Evolutionary conservation across 2,329 filamentous ascomycete genomes (phyloP).

Genomic region (Fusarium penzigii): DNA sequence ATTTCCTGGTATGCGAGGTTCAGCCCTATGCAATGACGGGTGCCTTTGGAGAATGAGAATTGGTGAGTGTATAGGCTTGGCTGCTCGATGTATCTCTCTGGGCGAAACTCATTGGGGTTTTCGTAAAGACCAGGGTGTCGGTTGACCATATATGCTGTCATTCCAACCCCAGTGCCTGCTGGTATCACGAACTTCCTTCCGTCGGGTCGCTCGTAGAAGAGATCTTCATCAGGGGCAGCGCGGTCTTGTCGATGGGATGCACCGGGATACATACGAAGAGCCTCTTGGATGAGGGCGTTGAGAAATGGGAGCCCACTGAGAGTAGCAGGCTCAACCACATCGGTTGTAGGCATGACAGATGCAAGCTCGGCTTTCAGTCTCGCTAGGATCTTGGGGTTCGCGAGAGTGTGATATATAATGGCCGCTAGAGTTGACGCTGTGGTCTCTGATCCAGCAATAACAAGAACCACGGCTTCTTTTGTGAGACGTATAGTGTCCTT

Average conservation of each 20-base stretch:
- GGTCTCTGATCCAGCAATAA: slow-evolving; percentile 41
- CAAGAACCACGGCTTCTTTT: slow-evolving; percentile 35
- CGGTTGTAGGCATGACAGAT: slow-evolving; percentile 4
- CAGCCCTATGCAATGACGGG: slow-evolving; percentile 20
- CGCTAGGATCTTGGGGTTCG: slow-evolving; percentile 29
- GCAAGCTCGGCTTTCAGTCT: slow-evolving; percentile 37
- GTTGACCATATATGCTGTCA: slow-evolving; percentile 36
- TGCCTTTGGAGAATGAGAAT: slow-evolving; percentile 19
- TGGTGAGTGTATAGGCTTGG: slow-evolving; percentile 7
- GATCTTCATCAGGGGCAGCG: slow-evolving; percentile 30
- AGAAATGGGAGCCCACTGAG: slow-evolving; percentile 40
- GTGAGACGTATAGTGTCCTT: slow-evolving; percentile 34
- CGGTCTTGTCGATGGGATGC: slow-evolving; percentile 32
- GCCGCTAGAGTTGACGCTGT: slow-evolving; percentile 36
- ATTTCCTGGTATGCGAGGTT: slow-evolving; percentile 23
- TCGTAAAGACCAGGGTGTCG: slow-evolving; percentile 10
- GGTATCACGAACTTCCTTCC: slow-evolving; percentile 33
- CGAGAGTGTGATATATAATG: slow-evolving; percentile 39
- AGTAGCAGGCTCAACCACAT: slow-evolving; percentile 18
- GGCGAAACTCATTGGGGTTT: slow-evolving; percentile 31
- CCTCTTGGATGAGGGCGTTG: slow-evolving; percentile 39
- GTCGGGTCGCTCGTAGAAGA: slow-evolving; percentile 26
- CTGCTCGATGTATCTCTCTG: slow-evolving; percentile 20
- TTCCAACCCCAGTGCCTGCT: slow-evolving; percentile 35
- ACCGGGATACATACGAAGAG: slow-evolving; percentile 43